A percentile compares a stretch with the other conserved stretches of the same genome.
These are phyloP conservation scores for Coemansia sp. DNA, from an alignment of 192 early-diverging fungal genomes.

Conservation along the genomic window DNA sequence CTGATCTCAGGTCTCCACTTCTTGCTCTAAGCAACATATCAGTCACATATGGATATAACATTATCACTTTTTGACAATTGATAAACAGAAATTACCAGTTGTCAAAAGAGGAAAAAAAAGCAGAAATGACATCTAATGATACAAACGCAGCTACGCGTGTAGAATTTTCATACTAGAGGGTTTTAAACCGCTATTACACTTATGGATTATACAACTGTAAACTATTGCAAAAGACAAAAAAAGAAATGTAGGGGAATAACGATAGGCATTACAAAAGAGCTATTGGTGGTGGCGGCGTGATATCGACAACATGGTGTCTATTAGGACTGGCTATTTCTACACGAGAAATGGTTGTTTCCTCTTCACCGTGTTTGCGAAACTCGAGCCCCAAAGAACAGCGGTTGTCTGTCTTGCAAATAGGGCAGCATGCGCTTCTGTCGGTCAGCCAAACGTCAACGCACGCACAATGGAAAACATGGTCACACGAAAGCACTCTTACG, in stretches of 20 bases:
- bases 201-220: background rate
- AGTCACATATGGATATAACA: no score
- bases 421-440: conserved; percentile 37
- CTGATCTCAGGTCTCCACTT: no score
- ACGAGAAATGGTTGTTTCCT: no score
- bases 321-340: background rate
- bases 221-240: background rate
- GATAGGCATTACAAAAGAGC: background rate
- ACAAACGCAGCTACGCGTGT: no score
- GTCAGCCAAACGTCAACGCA: conserved; percentile 64
- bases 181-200: background rate
- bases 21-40: no score
- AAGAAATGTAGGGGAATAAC: background rate
- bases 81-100: no score
- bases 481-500: conserved; percentile 63
- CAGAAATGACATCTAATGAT: no score
- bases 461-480: conserved; percentile 62
- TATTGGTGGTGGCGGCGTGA: conserved; percentile 16
- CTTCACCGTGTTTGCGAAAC: conserved; percentile 8
- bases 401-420: conserved; percentile 43
- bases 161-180: no score
- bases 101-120: no score
- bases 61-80: no score
- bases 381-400: conserved; percentile 32
- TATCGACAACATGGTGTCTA: conserved; percentile 17